phyloP scores from a whole-genome alignment of 2,329 filamentous ascomycete species.

The Ramichloridium luteum region DNA sequence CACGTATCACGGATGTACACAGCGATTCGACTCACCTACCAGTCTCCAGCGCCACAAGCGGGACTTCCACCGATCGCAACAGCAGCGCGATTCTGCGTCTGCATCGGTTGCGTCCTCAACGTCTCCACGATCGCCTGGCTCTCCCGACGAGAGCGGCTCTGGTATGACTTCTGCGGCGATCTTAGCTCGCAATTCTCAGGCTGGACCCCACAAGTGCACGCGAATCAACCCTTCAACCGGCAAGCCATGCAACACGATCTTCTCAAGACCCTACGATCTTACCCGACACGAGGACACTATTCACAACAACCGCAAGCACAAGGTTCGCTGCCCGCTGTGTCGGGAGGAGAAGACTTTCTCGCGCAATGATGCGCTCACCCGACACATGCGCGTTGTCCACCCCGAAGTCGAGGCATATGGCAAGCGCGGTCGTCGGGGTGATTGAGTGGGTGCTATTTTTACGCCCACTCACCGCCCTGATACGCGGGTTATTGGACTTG shows the following conservation, averaged over 20 bases:
- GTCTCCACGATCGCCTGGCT: conserved; percentile 21
- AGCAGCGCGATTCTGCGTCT: conserved; percentile 30
- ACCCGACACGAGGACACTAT: conserved; percentile 96
- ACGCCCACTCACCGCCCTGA: too few species aligned
- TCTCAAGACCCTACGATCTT: conserved; percentile 90
- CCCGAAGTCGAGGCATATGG: conserved; percentile 76
- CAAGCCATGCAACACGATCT: conserved; percentile 87
- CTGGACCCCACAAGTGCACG: conserved; percentile 84
- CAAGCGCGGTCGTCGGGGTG: conserved; percentile 39
- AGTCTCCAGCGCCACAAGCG: conserved; percentile 92
- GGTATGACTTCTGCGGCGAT: conserved; percentile 43
- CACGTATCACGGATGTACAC: conserved; percentile 81
- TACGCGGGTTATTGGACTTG: too few species aligned
- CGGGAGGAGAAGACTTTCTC: conserved; percentile 97
- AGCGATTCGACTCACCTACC: conserved; percentile 76
- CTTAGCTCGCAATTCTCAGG: conserved; percentile 65
- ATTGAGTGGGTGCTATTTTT: conserved; percentile 5
- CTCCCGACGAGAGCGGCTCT: conserved; percentile 20
- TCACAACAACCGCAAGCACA: conserved; percentile 87
- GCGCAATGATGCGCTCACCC: conserved; percentile 81
- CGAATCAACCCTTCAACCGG: conserved; percentile 89
- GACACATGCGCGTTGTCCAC: conserved; percentile 90
- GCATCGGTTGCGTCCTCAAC: conserved; percentile 26
- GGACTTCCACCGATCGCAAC: conserved; percentile 72
- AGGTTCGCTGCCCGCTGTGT: conserved; percentile 84